Percentiles rank a stretch among this genome's conserved stretches.
Conservation (phyloP, 306 rosid genomes). For the Castanea crenata region DNA sequence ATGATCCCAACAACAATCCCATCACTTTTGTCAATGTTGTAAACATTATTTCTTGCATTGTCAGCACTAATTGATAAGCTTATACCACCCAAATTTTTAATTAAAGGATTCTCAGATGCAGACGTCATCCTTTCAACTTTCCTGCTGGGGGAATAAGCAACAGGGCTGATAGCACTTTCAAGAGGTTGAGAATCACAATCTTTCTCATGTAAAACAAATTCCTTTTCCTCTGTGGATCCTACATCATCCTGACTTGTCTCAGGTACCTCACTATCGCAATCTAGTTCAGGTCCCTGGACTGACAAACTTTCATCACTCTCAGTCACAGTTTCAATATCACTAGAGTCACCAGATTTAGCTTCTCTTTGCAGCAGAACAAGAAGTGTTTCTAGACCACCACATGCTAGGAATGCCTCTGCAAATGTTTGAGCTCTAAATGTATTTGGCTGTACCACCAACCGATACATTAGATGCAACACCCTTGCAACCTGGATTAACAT, state of each 20-base stretch:
- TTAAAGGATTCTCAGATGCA: slow-evolving; percentile 51
- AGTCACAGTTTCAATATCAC: slow-evolving; percentile 40
- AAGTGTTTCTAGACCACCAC: slow-evolving; percentile 92
- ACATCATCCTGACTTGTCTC: slow-evolving; percentile 43
- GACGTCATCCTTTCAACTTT: slow-evolving; percentile 48
- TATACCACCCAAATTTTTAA: slow-evolving; percentile 87
- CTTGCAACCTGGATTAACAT: slow-evolving; percentile 70
- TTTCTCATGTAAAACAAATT: slow-evolving; percentile 37
- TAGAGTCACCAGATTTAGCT: slow-evolving; percentile 77
- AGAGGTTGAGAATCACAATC: slow-evolving; percentile 49
- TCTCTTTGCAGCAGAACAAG: slow-evolving; percentile 91
- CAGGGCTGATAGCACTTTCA: slow-evolving; percentile 38
- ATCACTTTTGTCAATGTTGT: slow-evolving; percentile 82
- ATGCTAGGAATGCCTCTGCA: slow-evolving; percentile 83
- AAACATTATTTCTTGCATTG: slow-evolving; percentile 93
- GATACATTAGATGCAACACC: slow-evolving; percentile 82
- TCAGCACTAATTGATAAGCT: slow-evolving; percentile 87
- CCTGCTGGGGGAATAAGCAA: slow-evolving; percentile 40
- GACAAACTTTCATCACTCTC: slow-evolving; percentile 29
- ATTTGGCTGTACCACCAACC: slow-evolving; percentile 94
- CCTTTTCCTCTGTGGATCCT: slow-evolving; percentile 41
- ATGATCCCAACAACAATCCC: slow-evolving; percentile 88
- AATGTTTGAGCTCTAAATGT: slow-evolving; percentile 74
- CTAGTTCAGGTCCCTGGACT: slow-evolving; percentile 31
- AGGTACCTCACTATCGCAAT: slow-evolving; percentile 33